Percentiles rank a stretch among this genome's conserved stretches.
These are phyloP conservation scores for Pseudonectria foliicola DNA, from an alignment of 2,329 filamentous ascomycete genomes.

Conservation along the genomic window DNA sequence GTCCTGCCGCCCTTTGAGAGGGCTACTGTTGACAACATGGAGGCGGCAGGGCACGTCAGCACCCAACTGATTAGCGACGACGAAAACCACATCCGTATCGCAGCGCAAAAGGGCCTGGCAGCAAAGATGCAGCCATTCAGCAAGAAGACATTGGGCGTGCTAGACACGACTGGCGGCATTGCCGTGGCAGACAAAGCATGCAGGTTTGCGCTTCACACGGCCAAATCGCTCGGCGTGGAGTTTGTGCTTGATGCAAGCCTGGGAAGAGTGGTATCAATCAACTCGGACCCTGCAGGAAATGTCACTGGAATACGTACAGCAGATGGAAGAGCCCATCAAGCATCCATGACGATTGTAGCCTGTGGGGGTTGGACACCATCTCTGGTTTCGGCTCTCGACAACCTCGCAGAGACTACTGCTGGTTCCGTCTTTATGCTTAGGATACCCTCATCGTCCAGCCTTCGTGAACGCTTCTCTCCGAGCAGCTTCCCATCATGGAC, in stretches of 20 bases:
- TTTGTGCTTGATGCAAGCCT: conserved; percentile 29
- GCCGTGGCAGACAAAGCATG: conserved; percentile 40
- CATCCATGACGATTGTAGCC: conserved; percentile 30
- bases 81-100: conserved; percentile 18
- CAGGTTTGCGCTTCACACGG: conserved; percentile 35
- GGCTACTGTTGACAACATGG: conserved; percentile 28
- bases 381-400: no score
- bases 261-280: conserved; percentile 25
- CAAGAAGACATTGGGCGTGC: conserved; percentile 28
- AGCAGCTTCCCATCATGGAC: not conserved
- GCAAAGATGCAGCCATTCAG: conserved; percentile 33
- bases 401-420: no score
- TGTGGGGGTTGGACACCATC: conserved; percentile 16
- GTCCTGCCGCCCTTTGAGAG: conserved; percentile 26
- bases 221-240: conserved; percentile 31
- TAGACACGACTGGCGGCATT: conserved; percentile 40
- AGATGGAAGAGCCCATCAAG: conserved; percentile 27
- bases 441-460: no score
- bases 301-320: conserved; percentile 31
- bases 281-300: conserved; percentile 9
- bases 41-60: conserved; percentile 23
- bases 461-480: no score
- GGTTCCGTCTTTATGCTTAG: no score
- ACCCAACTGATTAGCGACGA: conserved; percentile 28
- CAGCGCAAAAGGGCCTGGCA: conserved; percentile 21